Evolutionary conservation across 148 eudicot species (phyloP).

Genomic region (Silene conica): DNA sequence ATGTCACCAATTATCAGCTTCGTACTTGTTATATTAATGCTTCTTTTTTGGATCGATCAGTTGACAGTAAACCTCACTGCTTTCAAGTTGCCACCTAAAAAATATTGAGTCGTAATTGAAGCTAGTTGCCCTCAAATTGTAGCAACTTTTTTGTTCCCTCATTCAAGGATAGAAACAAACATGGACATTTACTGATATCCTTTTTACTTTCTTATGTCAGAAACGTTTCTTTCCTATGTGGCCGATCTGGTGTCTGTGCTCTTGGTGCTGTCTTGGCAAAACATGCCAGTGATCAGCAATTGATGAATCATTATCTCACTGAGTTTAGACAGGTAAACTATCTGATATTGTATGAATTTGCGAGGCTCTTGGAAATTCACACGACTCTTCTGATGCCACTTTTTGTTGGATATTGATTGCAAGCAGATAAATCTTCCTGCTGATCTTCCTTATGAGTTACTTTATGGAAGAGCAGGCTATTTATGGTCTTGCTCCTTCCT

Average conservation of each 20-base stretch:
- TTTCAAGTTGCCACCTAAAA: constrained; percentile 5
- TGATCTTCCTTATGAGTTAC: constrained; percentile 76
- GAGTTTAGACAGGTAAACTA: constrained; percentile 55
- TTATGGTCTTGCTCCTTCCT: constrained; percentile 81
- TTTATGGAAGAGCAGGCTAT: constrained; percentile 85
- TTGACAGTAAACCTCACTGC: neutral
- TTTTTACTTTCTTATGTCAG: constrained; percentile 31
- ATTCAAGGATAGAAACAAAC: neutral
- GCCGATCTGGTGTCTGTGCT: constrained; percentile 77
- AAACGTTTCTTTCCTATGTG: constrained; percentile 78
- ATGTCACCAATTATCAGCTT: neutral
- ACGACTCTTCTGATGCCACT: neutral
- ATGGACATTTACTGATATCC: neutral
- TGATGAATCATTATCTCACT: constrained; percentile 45
- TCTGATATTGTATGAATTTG: neutral
- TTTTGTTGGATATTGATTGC: neutral
- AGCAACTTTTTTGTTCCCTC: too few relatives aligned
- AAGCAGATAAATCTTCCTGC: constrained; percentile 56
- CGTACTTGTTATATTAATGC: neutral
- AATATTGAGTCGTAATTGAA: too few relatives aligned
- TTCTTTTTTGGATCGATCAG: neutral
- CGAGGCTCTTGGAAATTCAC: neutral
- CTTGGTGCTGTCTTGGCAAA: constrained; percentile 88
- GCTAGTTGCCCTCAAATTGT: too few relatives aligned
- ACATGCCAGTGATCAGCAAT: constrained; percentile 45